Evolutionary conservation across 371 early-diverging fungal genomes (phyloP).

Genomic region (Parasitella parasitica): DNA sequence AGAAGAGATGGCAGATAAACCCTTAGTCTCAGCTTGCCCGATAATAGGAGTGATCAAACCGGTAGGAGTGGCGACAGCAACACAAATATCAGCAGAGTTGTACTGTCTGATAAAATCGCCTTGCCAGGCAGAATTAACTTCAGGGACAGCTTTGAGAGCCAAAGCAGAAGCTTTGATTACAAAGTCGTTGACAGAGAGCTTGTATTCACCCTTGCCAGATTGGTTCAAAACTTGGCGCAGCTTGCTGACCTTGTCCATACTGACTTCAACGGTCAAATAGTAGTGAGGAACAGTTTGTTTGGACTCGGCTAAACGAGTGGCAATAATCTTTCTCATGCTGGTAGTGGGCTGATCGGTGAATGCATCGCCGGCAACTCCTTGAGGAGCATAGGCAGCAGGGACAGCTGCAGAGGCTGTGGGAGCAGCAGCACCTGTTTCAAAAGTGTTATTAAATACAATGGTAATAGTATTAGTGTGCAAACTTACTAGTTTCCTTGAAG

Average conservation of each 20-base stretch:
- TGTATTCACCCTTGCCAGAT: constrained; percentile 84
- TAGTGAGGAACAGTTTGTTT: constrained; percentile 95
- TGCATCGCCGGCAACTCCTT: constrained; percentile 56
- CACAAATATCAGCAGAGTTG: constrained; percentile 90
- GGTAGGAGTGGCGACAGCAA: constrained; percentile 93
- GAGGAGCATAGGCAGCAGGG: constrained; percentile 50
- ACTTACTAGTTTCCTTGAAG: constrained; percentile 45
- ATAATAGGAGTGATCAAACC: constrained; percentile 98
- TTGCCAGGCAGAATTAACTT: constrained; percentile 96
- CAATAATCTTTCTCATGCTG: constrained; percentile 94
- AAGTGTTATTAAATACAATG: too few relatives aligned
- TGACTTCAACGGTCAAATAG: constrained; percentile 88
- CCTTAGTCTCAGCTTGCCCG: constrained; percentile 78
- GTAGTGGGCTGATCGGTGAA: constrained; percentile 83
- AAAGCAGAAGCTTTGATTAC: constrained; percentile 94
- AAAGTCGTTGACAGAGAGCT: constrained; percentile 98
- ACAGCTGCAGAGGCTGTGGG: constrained; percentile 41
- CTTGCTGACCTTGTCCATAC: constrained; percentile 85
- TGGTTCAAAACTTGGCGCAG: constrained; percentile 91
- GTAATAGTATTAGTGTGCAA: neutral
- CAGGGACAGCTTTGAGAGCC: constrained; percentile 91
- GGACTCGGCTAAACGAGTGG: constrained; percentile 79
- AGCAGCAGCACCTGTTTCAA: constrained; percentile 39
- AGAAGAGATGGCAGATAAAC: constrained; percentile 83
- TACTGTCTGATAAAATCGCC: constrained; percentile 92